Evolutionary conservation across 2,329 filamentous ascomycete species (phyloP).

Genomic region (Xylariales sp.): DNA sequence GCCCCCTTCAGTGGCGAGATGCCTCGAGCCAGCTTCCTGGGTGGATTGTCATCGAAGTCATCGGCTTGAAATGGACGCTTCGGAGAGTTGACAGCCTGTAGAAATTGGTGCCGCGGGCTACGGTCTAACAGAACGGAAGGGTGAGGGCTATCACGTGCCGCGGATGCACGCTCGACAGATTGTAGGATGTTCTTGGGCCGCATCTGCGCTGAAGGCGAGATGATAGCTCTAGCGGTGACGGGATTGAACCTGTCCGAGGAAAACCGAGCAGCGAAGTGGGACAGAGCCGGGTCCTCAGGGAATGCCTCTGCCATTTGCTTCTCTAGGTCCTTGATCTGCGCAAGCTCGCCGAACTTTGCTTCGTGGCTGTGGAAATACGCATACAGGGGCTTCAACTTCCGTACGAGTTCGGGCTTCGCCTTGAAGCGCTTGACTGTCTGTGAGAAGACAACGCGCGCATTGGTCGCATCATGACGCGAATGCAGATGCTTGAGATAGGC

Average conservation of each 20-base stretch:
- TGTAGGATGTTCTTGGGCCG: slow-evolving; percentile 55
- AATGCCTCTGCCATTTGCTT: slow-evolving; percentile 91
- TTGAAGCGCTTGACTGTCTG: slow-evolving; percentile 82
- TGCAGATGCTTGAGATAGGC: slow-evolving; percentile 96
- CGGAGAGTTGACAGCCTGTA: slow-evolving; percentile 47
- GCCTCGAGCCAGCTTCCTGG: slow-evolving; percentile 82
- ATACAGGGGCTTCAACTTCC: slow-evolving; percentile 80
- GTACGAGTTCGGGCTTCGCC: slow-evolving; percentile 66
- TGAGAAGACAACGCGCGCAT: slow-evolving; percentile 93
- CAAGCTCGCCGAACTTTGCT: slow-evolving; percentile 86
- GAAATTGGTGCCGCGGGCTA: slow-evolving; percentile 45
- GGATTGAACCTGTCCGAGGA: slow-evolving; percentile 73
- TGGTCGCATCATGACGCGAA: slow-evolving; percentile 86
- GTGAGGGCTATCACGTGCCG: slow-evolving; percentile 42
- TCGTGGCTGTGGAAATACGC: slow-evolving; percentile 94
- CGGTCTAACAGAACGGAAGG: slow-evolving; percentile 26
- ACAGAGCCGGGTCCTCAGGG: slow-evolving; percentile 75
- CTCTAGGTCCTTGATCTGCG: slow-evolving; percentile 86
- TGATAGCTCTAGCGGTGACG: slow-evolving; percentile 72
- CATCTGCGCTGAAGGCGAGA: slow-evolving; percentile 77
- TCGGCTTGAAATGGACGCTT: slow-evolving; percentile 61
- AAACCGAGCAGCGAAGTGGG: slow-evolving; percentile 73
- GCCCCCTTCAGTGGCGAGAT: slow-evolving; percentile 90
- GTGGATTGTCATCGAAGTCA: slow-evolving; percentile 70
- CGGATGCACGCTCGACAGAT: slow-evolving; percentile 45